phyloP scores from a whole-genome alignment of 2,329 filamentous ascomycete genomes.

The Sclerotinia trifoliorum region DNA sequence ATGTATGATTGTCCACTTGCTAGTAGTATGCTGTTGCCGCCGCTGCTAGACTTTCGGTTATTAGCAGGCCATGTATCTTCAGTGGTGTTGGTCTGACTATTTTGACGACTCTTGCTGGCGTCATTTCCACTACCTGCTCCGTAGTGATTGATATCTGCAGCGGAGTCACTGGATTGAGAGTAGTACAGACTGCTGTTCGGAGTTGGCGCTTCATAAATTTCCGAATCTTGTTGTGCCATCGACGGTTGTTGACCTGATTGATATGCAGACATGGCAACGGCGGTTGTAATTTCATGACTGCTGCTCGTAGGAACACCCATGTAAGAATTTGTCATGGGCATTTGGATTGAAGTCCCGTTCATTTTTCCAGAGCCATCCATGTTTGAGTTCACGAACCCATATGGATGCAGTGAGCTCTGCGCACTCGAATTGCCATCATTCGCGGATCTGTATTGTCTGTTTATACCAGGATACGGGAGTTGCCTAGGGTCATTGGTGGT shows the following conservation, averaged over 20 bases:
- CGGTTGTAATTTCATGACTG: conserved; percentile 32
- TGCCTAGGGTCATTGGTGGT: background rate
- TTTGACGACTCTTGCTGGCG: conserved; percentile 13
- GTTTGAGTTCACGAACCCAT: conserved; percentile 4
- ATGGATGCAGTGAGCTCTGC: background rate
- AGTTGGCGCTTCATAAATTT: conserved; percentile 13
- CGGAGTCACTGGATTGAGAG: conserved; percentile 5
- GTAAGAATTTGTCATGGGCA: conserved; percentile 29
- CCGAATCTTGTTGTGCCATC: background rate
- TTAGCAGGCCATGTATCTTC: conserved; percentile 15
- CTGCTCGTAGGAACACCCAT: conserved; percentile 31
- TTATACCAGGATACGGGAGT: conserved; percentile 9
- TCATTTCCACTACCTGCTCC: conserved; percentile 18
- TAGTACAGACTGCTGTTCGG: background rate
- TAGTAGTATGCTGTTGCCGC: background rate
- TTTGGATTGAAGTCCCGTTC: conserved; percentile 1
- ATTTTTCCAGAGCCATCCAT: conserved; percentile 1
- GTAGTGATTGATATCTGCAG: conserved; percentile 3
- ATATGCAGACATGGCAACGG: conserved; percentile 14
- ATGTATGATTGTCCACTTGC: background rate
- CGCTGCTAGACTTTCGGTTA: conserved; percentile 19
- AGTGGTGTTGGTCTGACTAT: conserved; percentile 18
- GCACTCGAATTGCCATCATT: conserved; percentile 8
- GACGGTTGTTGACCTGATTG: conserved; percentile 4
- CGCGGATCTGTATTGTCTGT: conserved; percentile 17